A percentile compares a stretch with the other conserved stretches of the same genome.
Evolutionary conservation across 768 basidiomycete genomes (phyloP).

Genomic region (Calocybe gangraenosa): DNA sequence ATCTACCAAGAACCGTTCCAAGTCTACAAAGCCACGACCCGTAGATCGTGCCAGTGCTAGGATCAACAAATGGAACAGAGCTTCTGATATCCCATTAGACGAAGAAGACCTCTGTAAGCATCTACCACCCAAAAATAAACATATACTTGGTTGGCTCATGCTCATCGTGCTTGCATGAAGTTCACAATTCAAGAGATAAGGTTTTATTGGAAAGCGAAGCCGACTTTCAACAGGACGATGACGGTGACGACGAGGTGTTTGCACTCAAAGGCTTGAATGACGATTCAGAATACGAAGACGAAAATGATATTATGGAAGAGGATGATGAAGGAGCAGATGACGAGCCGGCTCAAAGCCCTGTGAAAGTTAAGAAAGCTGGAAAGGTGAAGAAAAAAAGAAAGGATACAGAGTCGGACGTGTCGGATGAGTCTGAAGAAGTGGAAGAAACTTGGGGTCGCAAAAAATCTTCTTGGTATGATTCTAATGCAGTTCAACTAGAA

Average conservation of each 20-base stretch:
- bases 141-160: too few species aligned
- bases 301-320: conserved; percentile 31
- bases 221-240: conserved; percentile 45
- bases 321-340: conserved; percentile 32
- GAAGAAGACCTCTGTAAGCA: conserved; percentile 76
- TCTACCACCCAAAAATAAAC: conserved; percentile 1
- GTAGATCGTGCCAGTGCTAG: conserved; percentile 47
- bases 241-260: conserved; percentile 81
- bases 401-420: conserved; percentile 20
- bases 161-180: conserved; percentile 21
- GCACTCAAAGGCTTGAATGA: conserved; percentile 57
- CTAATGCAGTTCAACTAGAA: conserved; percentile 75
- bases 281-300: conserved; percentile 30
- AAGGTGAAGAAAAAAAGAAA: conserved; percentile 18
- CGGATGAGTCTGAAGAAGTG: conserved; percentile 35
- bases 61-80: conserved; percentile 64
- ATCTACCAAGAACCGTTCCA: conserved; percentile 29
- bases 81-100: conserved; percentile 67
- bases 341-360: conserved; percentile 14
- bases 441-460: conserved; percentile 80
- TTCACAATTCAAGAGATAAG: conserved; percentile 70
- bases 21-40: conserved; percentile 38
- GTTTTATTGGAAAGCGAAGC: conserved; percentile 70
- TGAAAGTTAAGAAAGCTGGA: conserved; percentile 13
- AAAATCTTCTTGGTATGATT: conserved; percentile 81